Evolutionary conservation across 768 basidiomycete genomes (phyloP).

Genomic region (Termitomyces sp.): DNA sequence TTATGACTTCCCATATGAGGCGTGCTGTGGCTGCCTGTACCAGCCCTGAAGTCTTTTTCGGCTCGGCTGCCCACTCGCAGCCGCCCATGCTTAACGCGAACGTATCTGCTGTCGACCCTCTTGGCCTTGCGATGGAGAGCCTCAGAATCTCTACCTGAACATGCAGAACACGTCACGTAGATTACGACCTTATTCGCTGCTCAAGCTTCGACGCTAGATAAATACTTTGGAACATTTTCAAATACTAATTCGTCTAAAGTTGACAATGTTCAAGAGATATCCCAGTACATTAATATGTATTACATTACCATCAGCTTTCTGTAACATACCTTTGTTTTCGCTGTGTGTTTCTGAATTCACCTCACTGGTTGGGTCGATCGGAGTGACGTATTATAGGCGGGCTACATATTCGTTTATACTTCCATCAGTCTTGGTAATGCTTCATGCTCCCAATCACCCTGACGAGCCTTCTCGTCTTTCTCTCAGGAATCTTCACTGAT

Average conservation of each 20-base stretch:
- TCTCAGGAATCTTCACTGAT: conserved; percentile 28
- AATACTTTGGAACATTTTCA: not conserved
- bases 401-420: not conserved
- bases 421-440: conserved; percentile 25
- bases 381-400: not conserved
- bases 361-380: not conserved
- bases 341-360: not conserved
- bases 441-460: conserved; percentile 44
- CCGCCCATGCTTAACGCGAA: conserved; percentile 30
- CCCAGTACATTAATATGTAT: conserved; percentile 5
- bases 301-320: conserved; percentile 1
- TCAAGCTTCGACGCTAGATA: not conserved
- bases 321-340: conserved; percentile 1
- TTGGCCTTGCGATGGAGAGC: conserved; percentile 61
- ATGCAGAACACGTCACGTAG: not conserved
- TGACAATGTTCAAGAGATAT: conserved; percentile 6
- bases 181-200: not conserved
- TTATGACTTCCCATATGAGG: conserved; percentile 90
- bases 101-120: conserved; percentile 45
- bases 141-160: conserved; percentile 24
- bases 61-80: conserved; percentile 37
- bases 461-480: conserved; percentile 42
- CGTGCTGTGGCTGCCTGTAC: conserved; percentile 95
- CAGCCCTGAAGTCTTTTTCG: conserved; percentile 87
- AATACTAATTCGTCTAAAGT: not conserved